Evolutionary conservation across 2,329 filamentous ascomycete genomes (phyloP).

Genomic region (Annulohypoxylon truncatum): DNA sequence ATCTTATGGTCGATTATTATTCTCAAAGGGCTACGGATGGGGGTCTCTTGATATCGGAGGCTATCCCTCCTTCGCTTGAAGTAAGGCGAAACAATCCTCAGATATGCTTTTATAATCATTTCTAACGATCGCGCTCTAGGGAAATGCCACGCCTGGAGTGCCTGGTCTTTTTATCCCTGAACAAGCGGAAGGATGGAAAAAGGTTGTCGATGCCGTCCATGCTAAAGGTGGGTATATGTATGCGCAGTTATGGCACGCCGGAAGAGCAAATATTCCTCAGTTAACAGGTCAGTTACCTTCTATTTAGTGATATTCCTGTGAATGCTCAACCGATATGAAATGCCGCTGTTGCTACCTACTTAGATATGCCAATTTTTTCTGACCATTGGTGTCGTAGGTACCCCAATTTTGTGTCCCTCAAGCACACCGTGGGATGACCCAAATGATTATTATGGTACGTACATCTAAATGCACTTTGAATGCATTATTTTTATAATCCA

Average conservation of each 20-base stretch:
- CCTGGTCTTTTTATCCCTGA: conserved; percentile 7
- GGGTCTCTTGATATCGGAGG: conserved; percentile 14
- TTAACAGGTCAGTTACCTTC: not conserved
- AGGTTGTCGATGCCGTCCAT: conserved; percentile 11
- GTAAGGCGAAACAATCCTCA: not conserved
- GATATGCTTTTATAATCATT: not conserved
- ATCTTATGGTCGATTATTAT: conserved; percentile 12
- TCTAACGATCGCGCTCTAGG: conserved; percentile 1
- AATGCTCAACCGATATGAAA: no score
- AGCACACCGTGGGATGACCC: conserved; percentile 12
- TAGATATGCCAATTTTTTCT: not conserved
- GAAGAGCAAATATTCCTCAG: conserved; percentile 14
- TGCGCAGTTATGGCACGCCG: conserved; percentile 13
- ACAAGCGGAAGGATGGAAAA: conserved; percentile 10
- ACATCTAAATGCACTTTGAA: no score
- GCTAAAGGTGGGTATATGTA: conserved; percentile 11
- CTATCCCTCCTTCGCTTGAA: conserved; percentile 12
- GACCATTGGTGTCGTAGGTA: not conserved
- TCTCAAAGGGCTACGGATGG: conserved; percentile 12
- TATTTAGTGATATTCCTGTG: no score
- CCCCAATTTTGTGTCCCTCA: conserved; percentile 4
- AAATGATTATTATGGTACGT: conserved; percentile 2
- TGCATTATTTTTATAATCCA: no score
- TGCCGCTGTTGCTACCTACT: not conserved
- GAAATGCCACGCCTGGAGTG: conserved; percentile 7